Percentiles rank a stretch among this genome's conserved stretches.
phyloP scores from a whole-genome alignment of 1,284 basidiomycete species.

The Ceratobasidium sp. region DNA sequence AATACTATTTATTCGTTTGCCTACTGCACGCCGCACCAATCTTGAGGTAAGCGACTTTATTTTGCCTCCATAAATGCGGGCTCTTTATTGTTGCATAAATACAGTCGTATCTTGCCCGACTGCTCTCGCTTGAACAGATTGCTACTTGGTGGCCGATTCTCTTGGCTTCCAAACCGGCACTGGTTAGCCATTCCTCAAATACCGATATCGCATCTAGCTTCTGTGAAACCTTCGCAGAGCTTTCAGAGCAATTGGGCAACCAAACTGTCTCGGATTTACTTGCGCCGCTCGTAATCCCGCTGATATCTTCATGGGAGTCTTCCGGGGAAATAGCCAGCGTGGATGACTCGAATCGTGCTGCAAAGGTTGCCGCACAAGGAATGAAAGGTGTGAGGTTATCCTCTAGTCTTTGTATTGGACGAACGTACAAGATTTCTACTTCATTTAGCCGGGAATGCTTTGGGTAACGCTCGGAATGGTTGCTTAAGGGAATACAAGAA shows the following conservation, averaged over 20 bases:
- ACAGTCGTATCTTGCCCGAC: not conserved
- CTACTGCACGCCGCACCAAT: constrained; percentile 5
- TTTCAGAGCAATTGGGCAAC: constrained; percentile 13
- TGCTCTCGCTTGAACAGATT: constrained; percentile 20
- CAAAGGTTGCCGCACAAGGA: constrained; percentile 16
- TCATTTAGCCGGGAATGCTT: constrained; percentile 28
- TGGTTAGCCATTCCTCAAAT: not conserved
- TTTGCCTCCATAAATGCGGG: not conserved
- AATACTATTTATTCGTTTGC: constrained; percentile 24
- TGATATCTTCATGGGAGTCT: constrained; percentile 26
- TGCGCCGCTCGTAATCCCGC: constrained; percentile 1
- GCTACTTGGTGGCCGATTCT: constrained; percentile 23
- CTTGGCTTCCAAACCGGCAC: not conserved
- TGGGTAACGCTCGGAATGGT: constrained; percentile 20
- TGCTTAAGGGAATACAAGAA: constrained; percentile 5
- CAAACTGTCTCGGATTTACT: constrained; percentile 12
- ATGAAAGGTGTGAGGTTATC: constrained; percentile 12
- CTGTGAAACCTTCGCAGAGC: constrained; percentile 22
- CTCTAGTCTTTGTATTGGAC: not conserved
- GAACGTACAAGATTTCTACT: not conserved
- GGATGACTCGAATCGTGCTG: constrained; percentile 24
- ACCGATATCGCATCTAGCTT: constrained; percentile 3
- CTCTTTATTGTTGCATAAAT: not conserved
- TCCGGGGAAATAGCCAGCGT: constrained; percentile 20
- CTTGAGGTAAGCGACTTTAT: constrained; percentile 17